Evolutionary conservation across 2,329 filamentous ascomycete species (phyloP).

Genomic region (Ambrosiella beaveri): DNA sequence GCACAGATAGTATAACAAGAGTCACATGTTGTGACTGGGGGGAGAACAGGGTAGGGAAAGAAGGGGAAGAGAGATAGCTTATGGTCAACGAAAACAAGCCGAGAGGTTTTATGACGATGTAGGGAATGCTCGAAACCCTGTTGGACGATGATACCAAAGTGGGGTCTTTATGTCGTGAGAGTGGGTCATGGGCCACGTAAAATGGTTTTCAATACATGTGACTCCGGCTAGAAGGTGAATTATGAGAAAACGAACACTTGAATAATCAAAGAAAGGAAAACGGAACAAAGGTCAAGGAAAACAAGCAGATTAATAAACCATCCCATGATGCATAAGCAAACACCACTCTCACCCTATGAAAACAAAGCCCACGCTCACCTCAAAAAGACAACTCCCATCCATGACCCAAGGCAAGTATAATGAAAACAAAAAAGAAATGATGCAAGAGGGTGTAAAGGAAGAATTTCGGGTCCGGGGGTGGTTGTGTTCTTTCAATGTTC

Average conservation of each 20-base stretch:
- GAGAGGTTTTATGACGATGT: not conserved
- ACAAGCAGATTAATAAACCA: not conserved
- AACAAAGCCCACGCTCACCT: not conserved
- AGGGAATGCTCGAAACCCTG: too few species aligned
- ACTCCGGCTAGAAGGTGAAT: not conserved
- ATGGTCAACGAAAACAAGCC: not conserved
- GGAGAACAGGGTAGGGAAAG: not conserved
- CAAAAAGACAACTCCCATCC: not conserved
- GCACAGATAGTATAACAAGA: not conserved
- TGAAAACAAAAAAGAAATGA: not conserved
- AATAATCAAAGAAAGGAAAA: not conserved
- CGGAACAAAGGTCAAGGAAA: not conserved
- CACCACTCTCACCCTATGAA: not conserved
- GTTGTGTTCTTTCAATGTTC: not conserved
- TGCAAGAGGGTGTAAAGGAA: not conserved
- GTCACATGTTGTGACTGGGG: not conserved
- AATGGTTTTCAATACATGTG: not conserved
- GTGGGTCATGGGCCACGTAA: not conserved
- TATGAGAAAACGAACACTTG: not conserved
- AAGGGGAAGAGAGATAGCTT: not conserved
- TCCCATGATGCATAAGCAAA: not conserved
- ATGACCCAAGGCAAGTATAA: not conserved
- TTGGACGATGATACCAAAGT: too few species aligned
- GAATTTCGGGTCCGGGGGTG: not conserved
- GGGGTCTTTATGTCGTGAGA: not conserved